phyloP scores from a whole-genome alignment of 257 asterid genomes.

The Solanum sejunctum region DNA sequence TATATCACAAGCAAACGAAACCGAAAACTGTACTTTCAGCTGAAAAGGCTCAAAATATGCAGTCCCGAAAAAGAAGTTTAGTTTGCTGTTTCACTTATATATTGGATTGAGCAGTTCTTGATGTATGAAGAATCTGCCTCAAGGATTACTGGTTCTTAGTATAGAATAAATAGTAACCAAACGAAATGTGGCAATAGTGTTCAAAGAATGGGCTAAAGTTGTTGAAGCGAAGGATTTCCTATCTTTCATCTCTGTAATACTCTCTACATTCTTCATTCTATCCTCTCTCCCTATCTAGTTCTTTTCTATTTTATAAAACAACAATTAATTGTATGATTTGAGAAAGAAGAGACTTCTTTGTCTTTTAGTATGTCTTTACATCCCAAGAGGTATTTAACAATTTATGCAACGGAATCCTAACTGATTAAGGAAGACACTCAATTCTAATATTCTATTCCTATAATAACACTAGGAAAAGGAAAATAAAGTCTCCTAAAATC shows the following conservation, averaged over 20 bases:
- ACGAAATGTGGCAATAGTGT: neutral
- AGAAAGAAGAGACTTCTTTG: neutral
- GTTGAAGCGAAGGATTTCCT: neutral
- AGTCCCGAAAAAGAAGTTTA: neutral
- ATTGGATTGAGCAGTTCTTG: neutral
- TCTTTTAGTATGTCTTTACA: neutral
- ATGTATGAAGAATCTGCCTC: neutral
- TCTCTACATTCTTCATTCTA: neutral
- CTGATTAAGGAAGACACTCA: neutral
- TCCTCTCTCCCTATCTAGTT: neutral
- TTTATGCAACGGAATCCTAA: neutral
- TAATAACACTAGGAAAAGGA: neutral
- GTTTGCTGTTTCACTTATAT: neutral
- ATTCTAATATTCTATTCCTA: neutral
- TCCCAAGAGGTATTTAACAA: neutral
- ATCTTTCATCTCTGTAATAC: neutral
- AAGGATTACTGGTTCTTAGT: neutral
- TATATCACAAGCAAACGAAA: neutral
- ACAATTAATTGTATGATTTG: neutral
- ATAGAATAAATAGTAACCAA: neutral
- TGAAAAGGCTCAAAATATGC: neutral
- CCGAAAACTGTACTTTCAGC: neutral
- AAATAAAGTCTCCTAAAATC: neutral
- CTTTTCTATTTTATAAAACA: neutral
- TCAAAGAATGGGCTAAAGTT: neutral